phyloP scores from a whole-genome alignment of 768 basidiomycete genomes.

The Tulasnella sp. region DNA sequence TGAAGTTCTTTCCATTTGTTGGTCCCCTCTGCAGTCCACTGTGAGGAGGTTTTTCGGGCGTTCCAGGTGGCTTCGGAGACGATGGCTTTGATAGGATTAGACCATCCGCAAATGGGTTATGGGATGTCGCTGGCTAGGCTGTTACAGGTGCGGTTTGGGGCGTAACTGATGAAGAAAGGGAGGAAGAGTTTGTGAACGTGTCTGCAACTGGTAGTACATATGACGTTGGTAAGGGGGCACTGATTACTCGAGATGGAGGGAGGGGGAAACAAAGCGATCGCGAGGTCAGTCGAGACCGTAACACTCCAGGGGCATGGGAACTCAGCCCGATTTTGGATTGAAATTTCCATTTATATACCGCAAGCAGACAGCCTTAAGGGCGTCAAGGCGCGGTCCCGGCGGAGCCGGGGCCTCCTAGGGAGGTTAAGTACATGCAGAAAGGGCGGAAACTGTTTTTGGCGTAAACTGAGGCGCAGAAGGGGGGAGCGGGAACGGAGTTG shows the following conservation, averaged over 20 bases:
- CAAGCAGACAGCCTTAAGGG: too few relatives aligned
- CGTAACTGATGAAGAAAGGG: background rate
- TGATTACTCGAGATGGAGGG: background rate
- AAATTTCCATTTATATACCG: too few relatives aligned
- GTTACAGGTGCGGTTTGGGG: background rate
- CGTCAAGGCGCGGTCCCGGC: too few relatives aligned
- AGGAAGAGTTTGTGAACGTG: background rate
- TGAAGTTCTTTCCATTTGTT: slow-evolving; percentile 65
- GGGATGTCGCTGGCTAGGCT: slow-evolving; percentile 13
- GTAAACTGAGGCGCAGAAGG: too few relatives aligned
- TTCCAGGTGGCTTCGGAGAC: slow-evolving; percentile 8
- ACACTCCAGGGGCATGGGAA: background rate
- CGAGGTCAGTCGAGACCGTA: background rate
- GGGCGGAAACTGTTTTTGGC: too few relatives aligned
- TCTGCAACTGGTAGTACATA: slow-evolving; percentile 7
- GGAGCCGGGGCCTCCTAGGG: too few relatives aligned
- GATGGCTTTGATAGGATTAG: slow-evolving; percentile 14
- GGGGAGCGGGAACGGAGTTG: too few relatives aligned
- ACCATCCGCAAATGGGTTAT: slow-evolving; percentile 15
- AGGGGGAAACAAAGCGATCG: background rate
- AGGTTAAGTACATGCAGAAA: too few relatives aligned
- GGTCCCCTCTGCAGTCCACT: slow-evolving; percentile 20
- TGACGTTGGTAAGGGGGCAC: background rate
- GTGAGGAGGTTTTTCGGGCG: slow-evolving; percentile 15
- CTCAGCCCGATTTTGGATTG: too few relatives aligned